Evolutionary conservation across 2,329 filamentous ascomycete genomes (phyloP), one percentile per base, ranked within the genome.

Genomic region (Alternaria sp.): DNA sequence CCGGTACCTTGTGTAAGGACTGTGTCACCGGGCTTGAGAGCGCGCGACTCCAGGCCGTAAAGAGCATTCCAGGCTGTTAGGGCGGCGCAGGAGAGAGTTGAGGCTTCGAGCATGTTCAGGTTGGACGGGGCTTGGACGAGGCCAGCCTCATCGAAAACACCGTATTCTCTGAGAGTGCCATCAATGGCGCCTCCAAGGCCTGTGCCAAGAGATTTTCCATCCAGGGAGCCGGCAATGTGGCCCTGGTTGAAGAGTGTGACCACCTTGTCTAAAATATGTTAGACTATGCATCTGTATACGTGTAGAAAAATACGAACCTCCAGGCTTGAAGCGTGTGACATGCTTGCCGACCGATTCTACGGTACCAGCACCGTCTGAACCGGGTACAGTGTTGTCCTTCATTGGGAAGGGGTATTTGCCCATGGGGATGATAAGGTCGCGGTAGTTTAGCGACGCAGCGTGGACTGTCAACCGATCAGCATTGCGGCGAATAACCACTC

Each of bases 1-100:
- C 90, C 89, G 0, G 89, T 91, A n/a, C 89, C 90, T 76, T 91
- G 88, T 1, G 88, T 88, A 34, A 92, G 82, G 3, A 92, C 88
- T 54, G 74, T 81, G 16, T 80, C 73, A 5, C 79, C 78, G 9
- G 74, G 73, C 63, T 79, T 79, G 30, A 79, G 57, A 6, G 70
- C 69, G 58, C 73, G 74, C 44, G 76, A 75, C 65, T 80, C 73
- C 5, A 86, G 67, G 11, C 85, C 85, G 63, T 84, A 85, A 7
- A 86, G 75, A 0, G 81, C 82, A 67, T 86, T 86, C 84, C 84
- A 86, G 0, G 85, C 84, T 2, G 79, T 80, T 30, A 80, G 60
- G 2, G 72, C 78, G 14, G 78, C 76, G 65, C 84, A 86, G 20
- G 79, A 77, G 25, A 86, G 74, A 0, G 84, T 85, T 14, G 76